Evolutionary conservation across 176 grass and related monocot species (phyloP), one percentile per base, ranked within the genome.

Genomic region (Avena eriantha): DNA sequence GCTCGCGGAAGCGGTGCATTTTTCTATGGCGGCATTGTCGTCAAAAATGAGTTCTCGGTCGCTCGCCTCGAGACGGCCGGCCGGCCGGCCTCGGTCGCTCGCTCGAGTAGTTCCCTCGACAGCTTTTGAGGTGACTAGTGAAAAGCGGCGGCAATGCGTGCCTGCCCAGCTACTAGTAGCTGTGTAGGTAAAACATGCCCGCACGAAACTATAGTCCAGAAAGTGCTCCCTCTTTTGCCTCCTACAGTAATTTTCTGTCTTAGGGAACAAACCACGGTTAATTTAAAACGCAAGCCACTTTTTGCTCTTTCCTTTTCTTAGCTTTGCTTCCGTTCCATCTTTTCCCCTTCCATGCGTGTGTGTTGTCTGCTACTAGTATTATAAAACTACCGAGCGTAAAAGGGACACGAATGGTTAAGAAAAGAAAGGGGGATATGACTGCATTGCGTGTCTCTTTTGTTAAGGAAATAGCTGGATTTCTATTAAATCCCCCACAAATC

Each of bases 61-160:
- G 54, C 54, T 48, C 39, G 33, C 82, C 41, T 74, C 8, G 39
- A 84, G 69, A 74, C 22, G 47, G 10, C 58, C 59, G 59, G 59
- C 58, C 59, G 59, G 59, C 60, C 60, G 36, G 36, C 36, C 4
- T 7, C 36, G 36, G 36, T 64, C 21, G 70, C n/a, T 58, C 71
- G 54, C 69, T 83, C 81, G 82, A 84, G 69, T 61, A 84, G 70
- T 84, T 84, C 70, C 23, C 56, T 50, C 46, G 82, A 76, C 70
- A 64, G n/a, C 68, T 75, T 76, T 23, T 60, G 18, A 34, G 55
- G 82, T 1, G 10, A n/a, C 36, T 31, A 0, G 82, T n/a, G 14
- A 19, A 19, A 60, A 75, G 57, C 34, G 18, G 67, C 67, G 26
- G 45, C 45, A 2, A 56, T 56, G 54, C 54, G 17, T 69, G 81